phyloP scores from a whole-genome alignment of 1,139 yeast species.

The Groenewaldozyma auringiensis region DNA sequence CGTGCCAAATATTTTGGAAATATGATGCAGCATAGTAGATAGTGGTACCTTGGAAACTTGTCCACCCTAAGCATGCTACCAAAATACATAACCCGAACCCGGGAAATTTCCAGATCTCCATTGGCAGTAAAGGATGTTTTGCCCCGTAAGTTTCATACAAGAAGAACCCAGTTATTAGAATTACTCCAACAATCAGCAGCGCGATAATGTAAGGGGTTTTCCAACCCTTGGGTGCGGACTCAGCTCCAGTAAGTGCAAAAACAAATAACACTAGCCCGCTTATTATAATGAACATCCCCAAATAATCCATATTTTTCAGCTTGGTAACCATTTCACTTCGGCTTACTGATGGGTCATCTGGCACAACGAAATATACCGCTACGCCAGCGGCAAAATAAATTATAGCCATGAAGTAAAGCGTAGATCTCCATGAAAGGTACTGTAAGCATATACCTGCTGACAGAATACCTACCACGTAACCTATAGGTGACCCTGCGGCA shows the following conservation, averaged over 20 bases:
- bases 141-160: conserved; percentile 36
- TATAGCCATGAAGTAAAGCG: conserved; percentile 36
- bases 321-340: conserved; percentile 14
- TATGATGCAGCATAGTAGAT: conserved; percentile 36
- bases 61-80: conserved; percentile 33
- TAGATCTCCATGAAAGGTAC: conserved; percentile 36
- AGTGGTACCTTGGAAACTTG: conserved; percentile 35
- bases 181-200: conserved; percentile 35
- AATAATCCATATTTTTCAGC: conserved; percentile 32
- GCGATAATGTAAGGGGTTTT: conserved; percentile 40
- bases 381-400: conserved; percentile 28
- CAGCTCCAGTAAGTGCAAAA: conserved; percentile 38
- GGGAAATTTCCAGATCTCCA: conserved; percentile 33
- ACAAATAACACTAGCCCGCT: conserved; percentile 36
- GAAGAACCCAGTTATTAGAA: conserved; percentile 31
- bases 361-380: conserved; percentile 28
- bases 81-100: conserved; percentile 36
- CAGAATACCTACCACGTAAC: conserved; percentile 36
- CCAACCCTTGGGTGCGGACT: conserved; percentile 38
- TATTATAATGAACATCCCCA: conserved; percentile 35
- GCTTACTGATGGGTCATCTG: conserved; percentile 25
- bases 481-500: conserved; percentile 42
- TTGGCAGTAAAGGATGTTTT: conserved; percentile 39
- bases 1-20: conserved; percentile 34
- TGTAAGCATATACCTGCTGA: conserved; percentile 38